phyloP scores from a whole-genome alignment of 2,329 filamentous ascomycete species.

The Aspergillus unguis region DNA sequence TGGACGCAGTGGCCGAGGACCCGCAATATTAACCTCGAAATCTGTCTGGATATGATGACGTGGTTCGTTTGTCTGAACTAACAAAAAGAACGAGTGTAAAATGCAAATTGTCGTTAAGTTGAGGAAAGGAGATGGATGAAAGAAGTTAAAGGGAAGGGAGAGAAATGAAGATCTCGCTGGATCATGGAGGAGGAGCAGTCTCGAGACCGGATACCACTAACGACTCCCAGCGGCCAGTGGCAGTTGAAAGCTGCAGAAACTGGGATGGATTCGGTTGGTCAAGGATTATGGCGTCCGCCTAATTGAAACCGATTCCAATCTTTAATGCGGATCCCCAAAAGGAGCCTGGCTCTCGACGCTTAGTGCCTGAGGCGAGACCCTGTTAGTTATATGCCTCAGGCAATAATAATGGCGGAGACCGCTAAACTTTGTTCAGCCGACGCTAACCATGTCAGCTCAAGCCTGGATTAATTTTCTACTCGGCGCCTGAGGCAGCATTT shows the following conservation, averaged over 20 bases:
- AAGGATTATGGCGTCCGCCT: slow-evolving; percentile 13
- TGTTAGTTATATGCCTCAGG: not conserved
- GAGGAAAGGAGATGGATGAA: not conserved
- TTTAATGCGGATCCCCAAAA: slow-evolving; percentile 9
- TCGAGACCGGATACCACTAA: not conserved
- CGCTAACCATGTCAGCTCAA: too few relatives aligned
- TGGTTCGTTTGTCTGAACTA: not conserved
- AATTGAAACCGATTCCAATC: slow-evolving; percentile 9
- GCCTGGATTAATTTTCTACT: not conserved
- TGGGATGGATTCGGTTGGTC: slow-evolving; percentile 17
- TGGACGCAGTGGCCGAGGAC: not conserved
- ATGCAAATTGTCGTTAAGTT: not conserved
- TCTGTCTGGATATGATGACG: slow-evolving; percentile 7
- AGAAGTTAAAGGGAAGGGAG: slow-evolving; percentile 5
- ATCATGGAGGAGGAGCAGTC: slow-evolving; percentile 10
- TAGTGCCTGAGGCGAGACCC: slow-evolving; percentile 17
- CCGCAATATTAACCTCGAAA: not conserved
- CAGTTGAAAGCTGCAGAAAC: slow-evolving; percentile 2
- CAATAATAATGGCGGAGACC: slow-evolving; percentile 14
- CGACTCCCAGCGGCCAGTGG: not conserved
- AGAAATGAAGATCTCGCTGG: slow-evolving; percentile 11
- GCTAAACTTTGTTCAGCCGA: too few relatives aligned
- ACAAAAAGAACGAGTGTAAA: not conserved
- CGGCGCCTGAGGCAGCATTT: slow-evolving; percentile 7
- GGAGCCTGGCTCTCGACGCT: slow-evolving; percentile 14